Conservation (phyloP, 805 yeast genomes). For the Komagataella ulmi region DNA sequence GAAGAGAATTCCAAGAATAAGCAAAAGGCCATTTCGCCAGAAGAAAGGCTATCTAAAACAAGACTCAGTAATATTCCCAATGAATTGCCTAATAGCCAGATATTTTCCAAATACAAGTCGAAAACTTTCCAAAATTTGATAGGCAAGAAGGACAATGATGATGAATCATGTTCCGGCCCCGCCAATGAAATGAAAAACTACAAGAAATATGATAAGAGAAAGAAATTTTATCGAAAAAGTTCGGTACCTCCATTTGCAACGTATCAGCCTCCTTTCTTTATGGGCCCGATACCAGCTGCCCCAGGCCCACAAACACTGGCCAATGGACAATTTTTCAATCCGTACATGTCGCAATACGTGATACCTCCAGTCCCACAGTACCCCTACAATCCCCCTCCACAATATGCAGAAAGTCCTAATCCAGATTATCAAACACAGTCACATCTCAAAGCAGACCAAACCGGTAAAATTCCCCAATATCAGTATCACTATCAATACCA, state of each 20-base stretch:
- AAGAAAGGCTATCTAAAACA: constrained; percentile 17
- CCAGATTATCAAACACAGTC: neutral
- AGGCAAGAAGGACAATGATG: neutral
- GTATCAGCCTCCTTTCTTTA: neutral
- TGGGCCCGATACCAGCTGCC: neutral
- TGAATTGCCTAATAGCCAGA: constrained; percentile 1
- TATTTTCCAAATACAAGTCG: neutral
- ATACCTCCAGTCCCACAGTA: neutral
- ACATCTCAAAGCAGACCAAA: neutral
- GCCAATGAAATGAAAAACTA: neutral
- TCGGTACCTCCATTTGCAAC: neutral
- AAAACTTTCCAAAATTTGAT: neutral
- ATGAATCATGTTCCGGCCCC: neutral
- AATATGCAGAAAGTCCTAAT: neutral
- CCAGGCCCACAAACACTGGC: neutral
- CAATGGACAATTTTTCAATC: neutral
- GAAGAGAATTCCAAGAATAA: constrained; percentile 17
- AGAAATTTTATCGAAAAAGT: neutral
- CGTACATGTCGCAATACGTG: neutral
- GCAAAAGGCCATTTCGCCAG: constrained; percentile 4
- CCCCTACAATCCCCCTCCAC: neutral
- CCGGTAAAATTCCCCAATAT: neutral
- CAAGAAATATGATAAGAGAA: neutral
- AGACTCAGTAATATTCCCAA: constrained; percentile 13
- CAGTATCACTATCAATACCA: neutral